Base-by-base conservation (phyloP, 2,329 filamentous ascomycete species). In the Scortechinia acanthostroma region DNA sequence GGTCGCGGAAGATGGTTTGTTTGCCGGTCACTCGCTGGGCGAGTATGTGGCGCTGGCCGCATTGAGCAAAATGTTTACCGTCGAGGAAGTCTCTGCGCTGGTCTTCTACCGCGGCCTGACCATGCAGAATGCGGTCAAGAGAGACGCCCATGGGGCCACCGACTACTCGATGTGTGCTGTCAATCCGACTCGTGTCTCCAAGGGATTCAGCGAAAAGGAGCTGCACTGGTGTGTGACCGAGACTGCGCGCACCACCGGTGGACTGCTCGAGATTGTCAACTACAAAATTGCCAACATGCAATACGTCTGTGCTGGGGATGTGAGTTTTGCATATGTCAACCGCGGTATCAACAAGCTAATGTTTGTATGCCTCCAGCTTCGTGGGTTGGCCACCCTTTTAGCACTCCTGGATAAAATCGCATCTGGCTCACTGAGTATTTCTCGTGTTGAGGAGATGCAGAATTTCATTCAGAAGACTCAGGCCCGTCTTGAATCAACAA, bases 131-230 rank as follows among this genome's bases (percentile, higher is more conserved):
- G 93, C 93, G 20, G 93, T 98, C 51, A 93, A 97, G 73, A 90
- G 93, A 62, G 93, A 98, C 63, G 91, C 85, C 48, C 74, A 80
- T 52, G 93, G 93, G 28, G 87, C 93, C 46, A 96, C 91, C 55
- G 97, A 97, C 76, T 98, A 98, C 75, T 91, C 88, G 50, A 98
- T 98, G 93, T 96, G 91, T 65, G 93, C 93, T 47, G 91, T 98
- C 67, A 98, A 98, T 73, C 93, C 93, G 25, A 95, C 90, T 73
- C 85, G 93, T 52, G 96, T 98, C 65, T 94, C 88, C 59, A 95
- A 95, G 78, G 96, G 90, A 1, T 98, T 98, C 77, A 96, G 94
- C 69, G 93, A 98, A 69, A 87, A 93, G 63, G 93, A 93, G 35
- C 76, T 98, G 52, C 91, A 95, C 62, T 98, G 95, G 60, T 90